Evolutionary conservation across 345 rosid species (phyloP).

Genomic region (Gossypium turneri): DNA sequence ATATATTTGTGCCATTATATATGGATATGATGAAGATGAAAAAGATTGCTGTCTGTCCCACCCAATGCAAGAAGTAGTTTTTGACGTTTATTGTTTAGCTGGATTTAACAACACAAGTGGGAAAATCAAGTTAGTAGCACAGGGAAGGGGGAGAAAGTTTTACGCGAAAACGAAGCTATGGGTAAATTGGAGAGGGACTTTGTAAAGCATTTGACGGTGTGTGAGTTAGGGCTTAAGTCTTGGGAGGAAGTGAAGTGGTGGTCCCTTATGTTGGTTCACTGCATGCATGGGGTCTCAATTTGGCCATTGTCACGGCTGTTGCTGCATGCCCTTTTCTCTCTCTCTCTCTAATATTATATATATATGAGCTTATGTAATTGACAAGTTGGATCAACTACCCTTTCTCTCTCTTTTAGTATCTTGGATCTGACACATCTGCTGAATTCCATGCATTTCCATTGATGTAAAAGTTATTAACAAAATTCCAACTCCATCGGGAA

Average conservation of each 20-base stretch:
- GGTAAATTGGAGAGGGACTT: not conserved
- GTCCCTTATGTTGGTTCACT: conserved; percentile 19
- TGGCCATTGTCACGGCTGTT: conserved; percentile 4
- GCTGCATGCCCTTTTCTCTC: conserved; percentile 1
- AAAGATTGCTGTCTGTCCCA: too few species aligned
- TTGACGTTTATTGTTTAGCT: not conserved
- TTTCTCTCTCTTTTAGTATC: not conserved
- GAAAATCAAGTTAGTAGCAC: not conserved
- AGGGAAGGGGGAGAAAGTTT: not conserved
- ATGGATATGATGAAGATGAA: too few species aligned
- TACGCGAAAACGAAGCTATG: not conserved
- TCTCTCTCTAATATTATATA: not conserved
- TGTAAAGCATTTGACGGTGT: not conserved
- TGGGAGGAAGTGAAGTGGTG: not conserved
- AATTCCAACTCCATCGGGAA: too few species aligned
- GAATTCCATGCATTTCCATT: conserved; percentile 18
- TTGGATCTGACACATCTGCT: conserved; percentile 26
- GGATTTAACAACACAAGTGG: not conserved
- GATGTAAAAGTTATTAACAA: not conserved
- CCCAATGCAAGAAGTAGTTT: not conserved
- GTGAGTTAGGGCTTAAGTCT: not conserved
- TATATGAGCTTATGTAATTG: not conserved
- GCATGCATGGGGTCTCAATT: not conserved
- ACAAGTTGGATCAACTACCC: not conserved
- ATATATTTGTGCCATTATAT: too few species aligned